Conservation (phyloP, 306 rosid species). For the Albizia julibrissin region DNA sequence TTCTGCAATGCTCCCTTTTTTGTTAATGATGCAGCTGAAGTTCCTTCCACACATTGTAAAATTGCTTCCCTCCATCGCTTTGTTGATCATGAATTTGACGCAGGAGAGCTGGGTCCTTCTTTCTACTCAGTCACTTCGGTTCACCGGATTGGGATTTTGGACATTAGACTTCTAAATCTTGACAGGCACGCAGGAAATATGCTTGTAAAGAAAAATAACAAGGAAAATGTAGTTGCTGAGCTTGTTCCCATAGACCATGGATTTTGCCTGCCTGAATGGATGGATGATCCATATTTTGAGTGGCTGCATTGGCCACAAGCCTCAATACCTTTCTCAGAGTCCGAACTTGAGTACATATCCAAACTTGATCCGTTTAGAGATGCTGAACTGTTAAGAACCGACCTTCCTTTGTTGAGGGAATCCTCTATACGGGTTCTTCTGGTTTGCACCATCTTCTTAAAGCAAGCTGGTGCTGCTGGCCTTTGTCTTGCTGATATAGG, state of each 20-base stretch:
- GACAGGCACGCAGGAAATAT: slow-evolving; percentile 94
- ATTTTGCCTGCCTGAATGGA: slow-evolving; percentile 89
- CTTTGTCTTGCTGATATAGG: slow-evolving; percentile 83
- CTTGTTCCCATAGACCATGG: slow-evolving; percentile 97
- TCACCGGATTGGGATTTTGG: slow-evolving; percentile 77
- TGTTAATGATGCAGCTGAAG: slow-evolving; percentile 27
- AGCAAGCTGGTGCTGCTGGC: slow-evolving; percentile 66
- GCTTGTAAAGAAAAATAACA: slow-evolving; percentile 62
- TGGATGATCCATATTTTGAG: slow-evolving; percentile 94
- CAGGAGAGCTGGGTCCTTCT: slow-evolving; percentile 90
- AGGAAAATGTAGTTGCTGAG: slow-evolving; percentile 42
- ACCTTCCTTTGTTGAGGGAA: slow-evolving; percentile 66
- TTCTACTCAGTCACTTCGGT: slow-evolving; percentile 71
- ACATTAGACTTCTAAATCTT: slow-evolving; percentile 75
- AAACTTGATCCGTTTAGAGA: slow-evolving; percentile 79
- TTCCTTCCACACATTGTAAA: slow-evolving; percentile 45
- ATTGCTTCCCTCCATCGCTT: slow-evolving; percentile 87
- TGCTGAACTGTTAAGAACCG: slow-evolving; percentile 62
- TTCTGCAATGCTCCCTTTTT: slow-evolving; percentile 63
- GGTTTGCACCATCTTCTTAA: slow-evolving; percentile 77
- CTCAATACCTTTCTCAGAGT: slow-evolving; percentile 71
- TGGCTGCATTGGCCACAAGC: slow-evolving; percentile 99
- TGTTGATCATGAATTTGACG: slow-evolving; percentile 75
- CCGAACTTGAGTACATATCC: slow-evolving; percentile 70
- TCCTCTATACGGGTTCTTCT: slow-evolving; percentile 74